A percentile compares a stretch with the other conserved stretches of the same genome.
phyloP scores from a whole-genome alignment of 2,329 filamentous ascomycete genomes.

The Diaporthe ampelina region DNA sequence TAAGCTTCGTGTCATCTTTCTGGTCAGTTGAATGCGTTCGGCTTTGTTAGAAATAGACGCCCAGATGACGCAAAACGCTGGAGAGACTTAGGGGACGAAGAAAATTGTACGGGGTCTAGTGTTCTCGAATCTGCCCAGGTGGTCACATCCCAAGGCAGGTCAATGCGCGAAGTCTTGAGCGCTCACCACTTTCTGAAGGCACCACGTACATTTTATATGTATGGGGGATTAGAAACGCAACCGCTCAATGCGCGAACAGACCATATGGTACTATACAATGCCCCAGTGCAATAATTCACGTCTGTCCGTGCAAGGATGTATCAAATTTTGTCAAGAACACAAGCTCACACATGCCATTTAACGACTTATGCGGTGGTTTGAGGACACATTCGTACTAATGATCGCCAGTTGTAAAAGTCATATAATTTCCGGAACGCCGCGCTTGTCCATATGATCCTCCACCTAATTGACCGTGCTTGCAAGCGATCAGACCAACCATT shows the following conservation, averaged over 20 bases:
- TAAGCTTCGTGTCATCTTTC: too few species aligned
- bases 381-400: background rate
- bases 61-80: too few species aligned
- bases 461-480: background rate
- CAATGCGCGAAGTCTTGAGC: too few species aligned
- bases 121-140: background rate
- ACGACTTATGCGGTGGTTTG: background rate
- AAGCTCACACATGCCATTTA: background rate
- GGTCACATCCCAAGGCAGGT: background rate
- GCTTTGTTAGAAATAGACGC: too few species aligned
- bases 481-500: background rate
- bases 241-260: background rate
- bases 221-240: too few species aligned
- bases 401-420: background rate
- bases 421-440: slow-evolving; percentile 3
- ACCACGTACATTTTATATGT: too few species aligned
- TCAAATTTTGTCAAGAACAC: background rate
- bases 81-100: too few species aligned
- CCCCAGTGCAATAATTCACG: background rate
- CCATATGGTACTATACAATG: background rate
- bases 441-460: background rate
- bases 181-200: too few species aligned
- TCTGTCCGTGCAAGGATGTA: background rate
- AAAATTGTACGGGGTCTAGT: background rate
- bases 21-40: too few species aligned